Base-by-base conservation (phyloP, 441 rosid species). In the Adansonia madagascariensis region DNA sequence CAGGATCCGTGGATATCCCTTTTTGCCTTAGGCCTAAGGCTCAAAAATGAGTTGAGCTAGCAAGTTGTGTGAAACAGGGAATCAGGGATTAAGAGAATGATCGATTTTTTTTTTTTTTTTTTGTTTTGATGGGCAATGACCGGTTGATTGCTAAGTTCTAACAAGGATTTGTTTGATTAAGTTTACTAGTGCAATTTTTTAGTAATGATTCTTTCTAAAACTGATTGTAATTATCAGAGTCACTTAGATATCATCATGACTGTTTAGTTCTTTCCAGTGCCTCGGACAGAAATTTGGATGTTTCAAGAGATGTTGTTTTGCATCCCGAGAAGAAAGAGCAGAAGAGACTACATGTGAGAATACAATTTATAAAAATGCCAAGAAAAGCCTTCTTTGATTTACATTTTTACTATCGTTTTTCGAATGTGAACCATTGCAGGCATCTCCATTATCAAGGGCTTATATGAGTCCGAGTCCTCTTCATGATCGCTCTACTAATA, bases 381-480 rank as follows among this genome's bases (percentile, higher is more conserved):
- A 66, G 57, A 22, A 43, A 3, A 56, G 20, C 39, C 56, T 44
- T 68, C 70, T 78, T 47, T 43, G 44, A 68, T 3, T 20, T 66
- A 55, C 31, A 0, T 27, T 47, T 20, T 15, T 5, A 50, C 24
- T 65, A 49, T 49, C 14, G 44, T 59, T 27, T 46, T 53, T 46
- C 56, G 2, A 17, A 24, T 55, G 41, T 80, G 65, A 79, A 76
- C 17, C 31, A 49, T 5, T 62, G 83, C 82, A 91, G 96, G 89
- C 82, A 73, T 79, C 88, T 0, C 84, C 86, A 3, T 79, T 83
- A 63, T 74, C 88, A 61, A 78, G 79, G 78, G 65, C 80, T 71
- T 76, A 57, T 74, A 79, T 82, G 72, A 77, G 79, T 78, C 87
- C 22, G 59, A 89, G 90, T 74, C 88, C 94, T 77, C 85, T 79